phyloP scores from a whole-genome alignment of 1,139 yeast species.

The Candida sp. region DNA sequence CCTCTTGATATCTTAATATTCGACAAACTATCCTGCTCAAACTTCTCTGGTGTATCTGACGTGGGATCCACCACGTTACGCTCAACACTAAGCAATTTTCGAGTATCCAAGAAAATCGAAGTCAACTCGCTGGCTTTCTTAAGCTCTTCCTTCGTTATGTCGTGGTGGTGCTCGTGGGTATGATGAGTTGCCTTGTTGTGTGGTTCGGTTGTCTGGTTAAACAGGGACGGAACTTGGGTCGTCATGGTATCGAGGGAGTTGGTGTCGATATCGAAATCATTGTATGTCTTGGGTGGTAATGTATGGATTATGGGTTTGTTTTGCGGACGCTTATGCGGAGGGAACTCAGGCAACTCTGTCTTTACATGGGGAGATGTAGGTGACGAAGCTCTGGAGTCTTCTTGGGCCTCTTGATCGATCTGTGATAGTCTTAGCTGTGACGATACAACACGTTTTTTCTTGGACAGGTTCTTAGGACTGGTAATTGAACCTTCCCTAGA shows the following conservation, averaged over 20 bases:
- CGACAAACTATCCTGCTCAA: not conserved
- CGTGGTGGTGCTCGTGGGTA: not conserved
- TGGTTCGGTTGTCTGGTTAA: too few species aligned
- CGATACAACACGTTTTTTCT: conserved; percentile 4
- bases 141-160: conserved; percentile 18
- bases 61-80: conserved; percentile 40
- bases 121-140: conserved; percentile 50
- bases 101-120: conserved; percentile 43
- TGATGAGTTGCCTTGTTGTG: not conserved
- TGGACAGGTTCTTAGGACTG: not conserved
- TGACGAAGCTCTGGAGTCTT: not conserved
- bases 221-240: not conserved
- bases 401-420: not conserved
- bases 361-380: not conserved
- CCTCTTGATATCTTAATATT: conserved; percentile 30
- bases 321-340: not conserved
- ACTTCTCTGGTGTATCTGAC: not conserved
- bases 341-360: not conserved
- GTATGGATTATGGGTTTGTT: not conserved
- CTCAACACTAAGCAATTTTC: conserved; percentile 45
- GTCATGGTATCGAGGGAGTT: not conserved
- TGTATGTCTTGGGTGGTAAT: not conserved
- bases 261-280: not conserved
- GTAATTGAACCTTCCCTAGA: not conserved
- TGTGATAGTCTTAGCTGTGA: conserved; percentile 10